Base-by-base conservation (phyloP, 805 yeast genomes). In the Kockiozyma suomiensis region DNA sequence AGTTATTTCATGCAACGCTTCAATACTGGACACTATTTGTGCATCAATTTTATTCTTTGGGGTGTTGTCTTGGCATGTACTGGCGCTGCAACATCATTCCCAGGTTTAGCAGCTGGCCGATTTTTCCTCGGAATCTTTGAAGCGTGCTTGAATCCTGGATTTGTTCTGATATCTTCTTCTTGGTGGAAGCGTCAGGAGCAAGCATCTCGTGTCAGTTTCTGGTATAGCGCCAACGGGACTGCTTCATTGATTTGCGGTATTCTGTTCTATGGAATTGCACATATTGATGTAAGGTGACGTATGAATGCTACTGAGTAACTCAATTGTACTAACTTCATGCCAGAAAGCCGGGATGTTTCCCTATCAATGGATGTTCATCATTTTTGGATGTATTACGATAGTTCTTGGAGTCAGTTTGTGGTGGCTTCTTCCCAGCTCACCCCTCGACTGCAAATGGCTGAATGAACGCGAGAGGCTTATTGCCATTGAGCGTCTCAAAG, bases 121-220 rank as follows among this genome's bases (percentile, higher is more conserved):
- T 32, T 32, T 13, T 32, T 32, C 7, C 12, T 32, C n/a, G 37
- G 37, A 8, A 13, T 32, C 37, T 32, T 32, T 32, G 37, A 32
- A 32, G 37, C 37, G 12, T 32, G 37, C 13, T 32, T 32, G 37
- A 32, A 13, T 13, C 37, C 37, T 32, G 37, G 37, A 32, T 32
- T 32, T 13, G 37, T 32, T 8, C 37, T 32, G 7, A 32, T 13
- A 7, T 32, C 37, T 7, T 32, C 37, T 32, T 32, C 13, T 7
- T 32, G 37, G 37, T 32, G 37, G 37, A 32, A 32, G 37, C 7
- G 37, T 8, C 37, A 32, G 37, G 37, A 32, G 13, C 37, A 32
- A 13, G 37, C 37, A 13, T 32, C 81, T 3, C 83, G 82, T 68
- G 82, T 78, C 65, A 70, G 79, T 15, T 23, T 65, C 33, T 65